Evolutionary conservation across 2,329 filamentous ascomycete species (phyloP), one percentile per base, ranked within the genome.

Genomic region (Fusarium sororula): DNA sequence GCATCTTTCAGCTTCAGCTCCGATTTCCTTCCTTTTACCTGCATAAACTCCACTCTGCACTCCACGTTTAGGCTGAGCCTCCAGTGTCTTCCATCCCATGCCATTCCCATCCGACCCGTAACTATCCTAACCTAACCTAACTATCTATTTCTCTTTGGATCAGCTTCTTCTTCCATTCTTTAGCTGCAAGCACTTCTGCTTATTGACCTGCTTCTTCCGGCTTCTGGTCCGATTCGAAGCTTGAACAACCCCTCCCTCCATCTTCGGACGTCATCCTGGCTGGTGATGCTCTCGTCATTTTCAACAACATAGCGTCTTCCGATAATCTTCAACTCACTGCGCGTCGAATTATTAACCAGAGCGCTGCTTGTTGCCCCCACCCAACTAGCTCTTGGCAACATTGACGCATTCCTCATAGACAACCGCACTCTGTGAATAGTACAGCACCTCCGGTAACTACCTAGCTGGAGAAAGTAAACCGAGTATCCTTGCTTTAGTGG

Each of bases 331-430:
- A 42, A 56, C 37, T 28, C 39, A 11, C 48, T 24, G 59, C 38
- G 41, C 51, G 42, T 66, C 37, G 15, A 59, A 59, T 58, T 45
- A 44, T 44, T 64, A 22, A 55, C 39, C 47, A 28, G 37, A 50
- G 37, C 38, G 50, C 42, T 44, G 53, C 66, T 61, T 38, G 45
- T 60, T 48, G 38, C 63, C 74, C 74, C 74, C 75, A 71, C 75
- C 63, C 69, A 68, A 76, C 66, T 71, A 67, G 69, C 65, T 62
- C 67, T 77, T 75, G 73, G 73, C 73, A 71, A 73, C 68, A 51
- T 66, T 63, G 60, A 69, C 67, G 44, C 61, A 68, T 48, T 71
- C 30, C 55, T 63, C 62, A 45, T 70, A 64, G 32, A 53, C 51
- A 70, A 26, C 66, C 58, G n/a, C 45, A n/a, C 45, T 24, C 39